Evolutionary conservation across 148 eudicot genomes (phyloP).

Genomic region (Rhododendron simsii): DNA sequence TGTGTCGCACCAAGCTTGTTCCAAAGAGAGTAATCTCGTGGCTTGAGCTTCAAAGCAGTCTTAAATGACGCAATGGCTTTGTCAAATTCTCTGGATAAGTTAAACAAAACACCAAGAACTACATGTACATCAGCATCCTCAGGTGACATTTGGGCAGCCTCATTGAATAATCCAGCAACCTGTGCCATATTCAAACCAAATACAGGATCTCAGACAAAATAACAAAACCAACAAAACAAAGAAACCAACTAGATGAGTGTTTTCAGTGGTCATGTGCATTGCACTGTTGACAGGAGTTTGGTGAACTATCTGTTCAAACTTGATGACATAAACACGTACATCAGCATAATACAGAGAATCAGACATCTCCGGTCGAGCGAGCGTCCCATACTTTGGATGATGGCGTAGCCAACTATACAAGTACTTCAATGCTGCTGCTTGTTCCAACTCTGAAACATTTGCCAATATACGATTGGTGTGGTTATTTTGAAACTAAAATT

Average conservation of each 20-base stretch:
- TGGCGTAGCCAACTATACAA: constrained; percentile 81
- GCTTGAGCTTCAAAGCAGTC: constrained; percentile 82
- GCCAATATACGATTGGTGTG: background rate
- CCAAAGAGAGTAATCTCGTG: constrained; percentile 96
- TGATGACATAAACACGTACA: constrained; percentile 39
- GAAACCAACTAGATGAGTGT: background rate
- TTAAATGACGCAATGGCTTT: constrained; percentile 83
- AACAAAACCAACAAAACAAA: background rate
- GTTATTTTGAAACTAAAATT: background rate
- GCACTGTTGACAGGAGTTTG: background rate
- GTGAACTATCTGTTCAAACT: background rate
- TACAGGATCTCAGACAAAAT: constrained; percentile 9
- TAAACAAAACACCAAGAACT: constrained; percentile 87
- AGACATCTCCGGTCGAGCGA: constrained; percentile 57
- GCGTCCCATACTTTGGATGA: constrained; percentile 75
- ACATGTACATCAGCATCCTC: constrained; percentile 97
- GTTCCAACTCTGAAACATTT: constrained; percentile 75
- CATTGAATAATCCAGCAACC: constrained; percentile 74
- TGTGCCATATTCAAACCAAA: constrained; percentile 26
- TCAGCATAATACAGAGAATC: constrained; percentile 76
- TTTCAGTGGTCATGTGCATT: background rate
- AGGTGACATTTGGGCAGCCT: constrained; percentile 87
- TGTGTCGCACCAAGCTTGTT: constrained; percentile 99
- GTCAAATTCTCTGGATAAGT: constrained; percentile 92
- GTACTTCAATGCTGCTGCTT: constrained; percentile 83